Evolutionary conservation across 176 grass and related monocot species (phyloP).

Genomic region (Hsuehochloa calcarea): DNA sequence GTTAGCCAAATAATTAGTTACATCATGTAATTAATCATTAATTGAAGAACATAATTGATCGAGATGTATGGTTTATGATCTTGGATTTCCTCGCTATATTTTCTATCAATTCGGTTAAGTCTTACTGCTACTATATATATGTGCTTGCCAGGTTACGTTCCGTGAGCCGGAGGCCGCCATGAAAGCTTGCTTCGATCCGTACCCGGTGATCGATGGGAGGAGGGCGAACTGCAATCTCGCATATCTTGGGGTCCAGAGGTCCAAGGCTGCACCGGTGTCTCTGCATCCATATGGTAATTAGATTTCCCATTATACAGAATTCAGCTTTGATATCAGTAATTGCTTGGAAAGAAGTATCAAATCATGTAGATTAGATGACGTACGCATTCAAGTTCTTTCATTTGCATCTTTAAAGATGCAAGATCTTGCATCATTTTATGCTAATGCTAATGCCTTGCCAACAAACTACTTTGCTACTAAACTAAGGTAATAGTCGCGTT

Average conservation of each 20-base stretch:
- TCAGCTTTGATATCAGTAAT: background rate
- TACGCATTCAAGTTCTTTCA: background rate
- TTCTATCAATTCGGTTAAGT: background rate
- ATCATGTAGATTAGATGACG: background rate
- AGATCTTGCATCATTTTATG: constrained; percentile 43
- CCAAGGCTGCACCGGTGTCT: constrained; percentile 32
- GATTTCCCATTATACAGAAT: background rate
- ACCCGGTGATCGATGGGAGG: constrained; percentile 52
- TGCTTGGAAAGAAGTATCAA: background rate
- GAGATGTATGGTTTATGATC: background rate
- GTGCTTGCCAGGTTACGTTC: constrained; percentile 42
- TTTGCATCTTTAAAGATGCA: background rate
- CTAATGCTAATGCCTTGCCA: constrained; percentile 2
- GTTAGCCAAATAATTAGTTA: background rate
- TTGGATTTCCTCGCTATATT: background rate
- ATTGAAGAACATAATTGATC: background rate
- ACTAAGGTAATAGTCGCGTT: background rate
- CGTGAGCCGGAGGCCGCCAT: constrained; percentile 49
- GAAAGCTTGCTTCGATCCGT: constrained; percentile 45
- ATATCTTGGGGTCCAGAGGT: constrained; percentile 37
- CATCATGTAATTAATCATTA: background rate
- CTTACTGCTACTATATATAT: background rate
- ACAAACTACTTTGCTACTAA: background rate
- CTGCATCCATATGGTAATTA: constrained; percentile 42
- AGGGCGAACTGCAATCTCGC: constrained; percentile 64